phyloP scores from a whole-genome alignment of 2,329 filamentous ascomycete species.

The Fusarium sp. region DNA sequence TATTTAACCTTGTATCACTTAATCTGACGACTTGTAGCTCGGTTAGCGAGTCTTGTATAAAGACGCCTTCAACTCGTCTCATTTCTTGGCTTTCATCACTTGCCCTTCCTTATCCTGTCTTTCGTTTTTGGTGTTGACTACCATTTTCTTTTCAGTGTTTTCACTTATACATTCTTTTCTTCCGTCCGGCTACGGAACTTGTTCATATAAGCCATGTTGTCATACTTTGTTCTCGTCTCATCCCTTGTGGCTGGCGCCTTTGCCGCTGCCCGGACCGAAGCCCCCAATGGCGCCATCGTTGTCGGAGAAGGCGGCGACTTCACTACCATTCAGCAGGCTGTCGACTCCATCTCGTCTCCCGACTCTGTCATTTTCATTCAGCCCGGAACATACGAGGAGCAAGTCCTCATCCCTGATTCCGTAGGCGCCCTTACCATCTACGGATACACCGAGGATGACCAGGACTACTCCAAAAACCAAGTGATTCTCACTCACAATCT shows the following conservation, averaged over 20 bases:
- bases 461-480: constrained; percentile 68
- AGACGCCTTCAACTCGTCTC: background rate
- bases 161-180: constrained; percentile 1
- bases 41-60: constrained; percentile 3
- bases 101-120: background rate
- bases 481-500: constrained; percentile 66
- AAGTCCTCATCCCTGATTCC: constrained; percentile 67
- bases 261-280: constrained; percentile 48
- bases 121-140: background rate
- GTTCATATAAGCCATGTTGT: constrained; percentile 15
- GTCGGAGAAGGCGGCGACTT: constrained; percentile 55
- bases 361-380: constrained; percentile 44
- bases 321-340: constrained; percentile 66
- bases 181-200: constrained; percentile 18
- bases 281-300: constrained; percentile 51
- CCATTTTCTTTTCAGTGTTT: background rate
- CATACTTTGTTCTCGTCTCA: constrained; percentile 15
- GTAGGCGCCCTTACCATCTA: constrained; percentile 69
- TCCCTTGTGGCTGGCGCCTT: constrained; percentile 31
- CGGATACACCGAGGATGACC: constrained; percentile 70
- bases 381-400: constrained; percentile 59
- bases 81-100: constrained; percentile 1
- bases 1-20: background rate
- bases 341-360: constrained; percentile 59
- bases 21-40: background rate